Conservation (phyloP, 331 rosid species). For the Prunus yedoensis region DNA sequence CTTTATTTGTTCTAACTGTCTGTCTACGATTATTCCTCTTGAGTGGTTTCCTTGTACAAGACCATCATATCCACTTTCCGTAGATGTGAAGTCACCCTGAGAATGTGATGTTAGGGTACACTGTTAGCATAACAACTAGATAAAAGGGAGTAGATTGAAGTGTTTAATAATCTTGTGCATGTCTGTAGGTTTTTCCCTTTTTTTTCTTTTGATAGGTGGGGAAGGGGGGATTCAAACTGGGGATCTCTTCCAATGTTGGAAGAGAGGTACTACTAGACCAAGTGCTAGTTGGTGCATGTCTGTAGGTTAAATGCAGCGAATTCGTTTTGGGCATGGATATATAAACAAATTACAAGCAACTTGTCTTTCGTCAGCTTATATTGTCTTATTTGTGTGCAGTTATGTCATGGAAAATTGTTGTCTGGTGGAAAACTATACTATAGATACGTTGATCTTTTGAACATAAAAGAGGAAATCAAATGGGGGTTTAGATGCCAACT, state of each 20-base stretch:
- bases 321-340: background rate
- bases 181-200: background rate
- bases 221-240: too few relatives aligned
- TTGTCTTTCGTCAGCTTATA: background rate
- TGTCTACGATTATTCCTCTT: background rate
- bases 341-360: background rate
- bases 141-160: background rate
- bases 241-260: too few relatives aligned
- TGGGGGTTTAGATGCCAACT: background rate
- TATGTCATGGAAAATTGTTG: constrained; percentile 2
- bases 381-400: background rate
- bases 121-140: background rate
- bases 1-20: background rate
- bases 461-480: background rate
- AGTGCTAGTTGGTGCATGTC: background rate
- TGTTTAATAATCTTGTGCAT: background rate
- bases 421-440: background rate
- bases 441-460: background rate
- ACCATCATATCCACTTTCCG: background rate
- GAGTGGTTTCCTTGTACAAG: background rate
- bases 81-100: constrained; percentile 4
- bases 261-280: too few relatives aligned
- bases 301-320: background rate
- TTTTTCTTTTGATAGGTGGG: too few relatives aligned
- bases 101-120: background rate